Evolutionary conservation across 805 yeast genomes (phyloP).

Genomic region (Barnettozyma wickerhamii): DNA sequence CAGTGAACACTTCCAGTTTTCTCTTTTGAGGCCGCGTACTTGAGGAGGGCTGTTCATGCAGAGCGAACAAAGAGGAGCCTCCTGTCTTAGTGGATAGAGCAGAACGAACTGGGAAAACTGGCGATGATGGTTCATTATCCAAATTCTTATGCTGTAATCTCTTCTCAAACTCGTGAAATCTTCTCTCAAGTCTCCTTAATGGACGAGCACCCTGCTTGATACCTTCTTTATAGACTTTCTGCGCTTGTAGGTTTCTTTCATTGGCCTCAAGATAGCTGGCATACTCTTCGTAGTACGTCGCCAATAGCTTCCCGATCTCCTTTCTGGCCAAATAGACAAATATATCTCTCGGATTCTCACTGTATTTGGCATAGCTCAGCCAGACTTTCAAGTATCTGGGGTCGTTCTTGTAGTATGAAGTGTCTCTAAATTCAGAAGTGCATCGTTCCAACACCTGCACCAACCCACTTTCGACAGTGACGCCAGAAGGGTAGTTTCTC

Average conservation of each 20-base stretch:
- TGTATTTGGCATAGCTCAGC: slow-evolving; percentile 68
- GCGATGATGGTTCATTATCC: slow-evolving; percentile 30
- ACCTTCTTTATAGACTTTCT: slow-evolving; percentile 55
- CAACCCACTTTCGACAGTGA: slow-evolving; percentile 59
- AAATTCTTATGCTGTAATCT: slow-evolving; percentile 30
- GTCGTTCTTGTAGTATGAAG: slow-evolving; percentile 70
- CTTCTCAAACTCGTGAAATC: slow-evolving; percentile 40
- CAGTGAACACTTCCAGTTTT: slow-evolving; percentile 21
- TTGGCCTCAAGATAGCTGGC: slow-evolving; percentile 55
- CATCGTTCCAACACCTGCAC: slow-evolving; percentile 64
- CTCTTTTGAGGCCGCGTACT: slow-evolving; percentile 10
- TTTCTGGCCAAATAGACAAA: slow-evolving; percentile 68
- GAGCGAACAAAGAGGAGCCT: slow-evolving; percentile 26
- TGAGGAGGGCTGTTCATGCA: slow-evolving; percentile 6
- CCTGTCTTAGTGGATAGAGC: slow-evolving; percentile 38
- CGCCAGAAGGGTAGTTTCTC: slow-evolving; percentile 57
- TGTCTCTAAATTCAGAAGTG: slow-evolving; percentile 63
- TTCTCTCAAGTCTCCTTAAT: slow-evolving; percentile 35
- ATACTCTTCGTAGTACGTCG: slow-evolving; percentile 76
- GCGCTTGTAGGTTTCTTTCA: slow-evolving; percentile 49
- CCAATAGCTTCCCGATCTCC: slow-evolving; percentile 62
- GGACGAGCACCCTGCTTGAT: slow-evolving; percentile 66
- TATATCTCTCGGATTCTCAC: slow-evolving; percentile 66
- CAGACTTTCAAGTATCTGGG: slow-evolving; percentile 76
- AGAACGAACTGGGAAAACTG: slow-evolving; percentile 30